Evolutionary conservation across 306 rosid species (phyloP).

Genomic region (Cucumis melo): DNA sequence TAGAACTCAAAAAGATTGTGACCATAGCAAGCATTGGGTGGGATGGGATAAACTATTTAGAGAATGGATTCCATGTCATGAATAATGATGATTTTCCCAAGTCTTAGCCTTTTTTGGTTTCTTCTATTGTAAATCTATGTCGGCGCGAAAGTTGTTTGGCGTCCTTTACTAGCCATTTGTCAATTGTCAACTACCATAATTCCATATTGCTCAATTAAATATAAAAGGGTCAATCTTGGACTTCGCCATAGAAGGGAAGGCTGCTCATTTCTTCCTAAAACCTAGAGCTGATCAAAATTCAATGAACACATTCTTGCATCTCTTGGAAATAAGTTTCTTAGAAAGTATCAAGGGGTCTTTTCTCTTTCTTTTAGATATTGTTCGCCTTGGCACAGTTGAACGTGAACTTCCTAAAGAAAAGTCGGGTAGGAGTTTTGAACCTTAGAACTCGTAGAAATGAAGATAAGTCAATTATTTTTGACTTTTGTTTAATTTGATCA

Average conservation of each 20-base stretch:
- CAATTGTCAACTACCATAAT: background rate
- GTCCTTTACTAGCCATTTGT: background rate
- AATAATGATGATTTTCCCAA: background rate
- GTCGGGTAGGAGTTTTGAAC: background rate
- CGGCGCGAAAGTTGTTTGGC: background rate
- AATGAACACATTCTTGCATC: background rate
- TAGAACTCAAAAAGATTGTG: background rate
- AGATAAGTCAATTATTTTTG: too few relatives aligned
- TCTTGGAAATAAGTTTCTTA: background rate
- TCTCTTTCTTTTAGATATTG: background rate
- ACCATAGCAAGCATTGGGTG: background rate
- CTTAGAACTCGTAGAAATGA: too few relatives aligned
- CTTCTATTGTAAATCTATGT: background rate
- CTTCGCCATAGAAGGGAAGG: background rate
- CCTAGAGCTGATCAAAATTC: background rate
- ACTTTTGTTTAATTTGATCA: too few relatives aligned
- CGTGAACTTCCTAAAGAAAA: background rate
- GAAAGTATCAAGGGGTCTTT: background rate
- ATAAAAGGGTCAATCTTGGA: background rate
- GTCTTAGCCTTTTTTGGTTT: background rate
- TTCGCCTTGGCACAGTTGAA: background rate
- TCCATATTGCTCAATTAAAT: background rate
- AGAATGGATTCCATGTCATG: conserved; percentile 5
- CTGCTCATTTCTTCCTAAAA: background rate
- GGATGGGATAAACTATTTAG: background rate